phyloP scores from a whole-genome alignment of 305 asterid genomes.

The Salvia sclarea region DNA sequence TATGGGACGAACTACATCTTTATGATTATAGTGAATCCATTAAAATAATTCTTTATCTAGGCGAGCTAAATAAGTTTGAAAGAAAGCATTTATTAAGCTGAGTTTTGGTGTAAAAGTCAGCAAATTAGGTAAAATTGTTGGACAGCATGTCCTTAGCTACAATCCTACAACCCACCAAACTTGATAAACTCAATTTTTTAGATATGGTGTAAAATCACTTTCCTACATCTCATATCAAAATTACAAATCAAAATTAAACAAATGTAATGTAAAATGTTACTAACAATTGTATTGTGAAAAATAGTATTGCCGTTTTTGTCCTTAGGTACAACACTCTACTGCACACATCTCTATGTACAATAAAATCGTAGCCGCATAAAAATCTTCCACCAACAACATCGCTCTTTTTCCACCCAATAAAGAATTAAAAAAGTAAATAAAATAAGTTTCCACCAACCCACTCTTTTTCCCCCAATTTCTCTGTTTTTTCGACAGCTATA shows the following conservation, averaged over 20 bases:
- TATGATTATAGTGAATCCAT: background rate
- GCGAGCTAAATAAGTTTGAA: background rate
- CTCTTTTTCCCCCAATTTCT: constrained; percentile 1
- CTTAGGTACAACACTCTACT: constrained; percentile 8
- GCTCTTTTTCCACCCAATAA: background rate
- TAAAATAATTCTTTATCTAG: no score
- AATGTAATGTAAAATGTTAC: no score
- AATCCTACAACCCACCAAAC: background rate
- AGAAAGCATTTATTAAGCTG: no score
- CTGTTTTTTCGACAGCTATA: background rate
- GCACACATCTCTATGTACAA: constrained; percentile 5
- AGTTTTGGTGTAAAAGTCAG: background rate
- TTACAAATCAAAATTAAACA: no score
- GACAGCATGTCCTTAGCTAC: background rate
- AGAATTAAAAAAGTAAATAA: background rate
- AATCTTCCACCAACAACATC: background rate
- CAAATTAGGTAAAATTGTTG: background rate
- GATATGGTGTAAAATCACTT: background rate
- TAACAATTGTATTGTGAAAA: background rate
- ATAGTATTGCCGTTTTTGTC: constrained; percentile 9
- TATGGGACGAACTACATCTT: no score
- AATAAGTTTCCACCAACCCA: constrained; percentile 17
- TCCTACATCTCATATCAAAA: no score
- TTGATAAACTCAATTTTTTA: background rate
- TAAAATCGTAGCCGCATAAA: background rate